Evolutionary conservation across 140 eudicot species (phyloP), one percentile per base, ranked within the genome.

Genomic region (Oenanthe javanica): DNA sequence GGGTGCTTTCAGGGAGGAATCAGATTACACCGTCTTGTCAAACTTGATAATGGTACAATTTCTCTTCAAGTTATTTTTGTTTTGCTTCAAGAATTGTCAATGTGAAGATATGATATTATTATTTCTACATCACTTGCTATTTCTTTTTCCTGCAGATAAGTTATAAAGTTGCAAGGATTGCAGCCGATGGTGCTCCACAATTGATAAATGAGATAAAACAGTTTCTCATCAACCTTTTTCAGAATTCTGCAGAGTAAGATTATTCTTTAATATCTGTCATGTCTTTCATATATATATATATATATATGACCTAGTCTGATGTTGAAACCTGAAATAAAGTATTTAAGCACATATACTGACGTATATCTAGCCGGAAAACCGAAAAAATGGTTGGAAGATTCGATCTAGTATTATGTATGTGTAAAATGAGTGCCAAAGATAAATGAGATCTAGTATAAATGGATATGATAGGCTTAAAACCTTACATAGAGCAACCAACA

Each of bases 1-100:
- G 90, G 76, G 92, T 87, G 91, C 99, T 64, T 96, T 79, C 81
- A 89, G 90, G 84, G 98, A 91, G 84, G 99, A 96, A 81, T 86
- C 76, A 23, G 97, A 96, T 43, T 93, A 96, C 87, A 93, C 91
- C 45, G 98, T 92, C 46, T 87, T 96, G 76, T 96, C 98, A 72
- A 88, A 96, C 84, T 82, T 96, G 86, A 89, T 96, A 66, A 85
- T 76, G 71, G 99, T 96, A 89, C 75, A 80, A 55, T 79, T 52
- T 9, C 19, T 47, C 82, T 83, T 55, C 63, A 55, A 42, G 61
- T 64, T 79, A 11, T 52, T 49, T 61, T 76, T 49, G 2, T 79
- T 51, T 49, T 70, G 69, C 80, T 80, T 82, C 12, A 66, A 77
- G 49, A 75, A 63, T 51, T 80, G 21, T 49, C 14, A 19, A 55